Conservation (phyloP, 352 stramenopile species). For the Phytophthora aleatoria region DNA sequence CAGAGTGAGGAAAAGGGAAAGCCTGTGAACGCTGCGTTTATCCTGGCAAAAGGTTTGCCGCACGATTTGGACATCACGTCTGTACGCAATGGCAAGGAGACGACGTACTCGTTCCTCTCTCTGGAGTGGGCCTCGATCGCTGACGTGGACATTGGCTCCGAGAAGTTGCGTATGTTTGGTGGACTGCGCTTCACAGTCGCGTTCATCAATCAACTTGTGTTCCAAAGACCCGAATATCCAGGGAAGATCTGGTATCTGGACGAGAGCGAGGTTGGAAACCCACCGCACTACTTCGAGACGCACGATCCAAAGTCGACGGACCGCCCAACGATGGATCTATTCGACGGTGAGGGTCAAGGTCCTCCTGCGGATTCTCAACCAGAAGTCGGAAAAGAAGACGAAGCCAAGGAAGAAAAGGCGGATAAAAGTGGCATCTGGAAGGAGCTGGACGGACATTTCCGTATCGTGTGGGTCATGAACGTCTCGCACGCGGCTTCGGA, state of each 20-base stretch:
- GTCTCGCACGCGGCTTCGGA: slow-evolving; percentile 60
- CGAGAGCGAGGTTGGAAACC: slow-evolving; percentile 33
- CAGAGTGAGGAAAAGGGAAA: slow-evolving; percentile 50
- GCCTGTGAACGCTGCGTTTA: slow-evolving; percentile 58
- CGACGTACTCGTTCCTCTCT: slow-evolving; percentile 81
- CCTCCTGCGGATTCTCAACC: slow-evolving; percentile 4
- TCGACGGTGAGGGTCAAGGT: slow-evolving; percentile 38
- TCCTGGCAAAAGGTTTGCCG: slow-evolving; percentile 66
- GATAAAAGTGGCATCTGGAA: slow-evolving; percentile 36
- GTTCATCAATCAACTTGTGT: slow-evolving; percentile 62
- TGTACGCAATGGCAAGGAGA: slow-evolving; percentile 59
- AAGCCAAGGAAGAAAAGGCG: slow-evolving; percentile 7
- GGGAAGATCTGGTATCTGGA: slow-evolving; percentile 71
- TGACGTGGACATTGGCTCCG: slow-evolving; percentile 81
- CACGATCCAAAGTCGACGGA: slow-evolving; percentile 37
- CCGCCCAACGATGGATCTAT: slow-evolving; percentile 51
- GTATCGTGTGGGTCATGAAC: slow-evolving; percentile 71
- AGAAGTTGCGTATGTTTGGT: slow-evolving; percentile 72
- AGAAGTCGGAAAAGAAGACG: not conserved
- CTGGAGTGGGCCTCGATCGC: slow-evolving; percentile 85
- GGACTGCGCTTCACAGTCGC: slow-evolving; percentile 67
- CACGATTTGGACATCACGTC: slow-evolving; percentile 75
- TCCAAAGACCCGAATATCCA: slow-evolving; percentile 53
- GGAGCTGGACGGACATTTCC: slow-evolving; percentile 56
- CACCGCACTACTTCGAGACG: slow-evolving; percentile 43